phyloP scores from a whole-genome alignment of 331 rosid genomes.

The Arachis monticola region DNA sequence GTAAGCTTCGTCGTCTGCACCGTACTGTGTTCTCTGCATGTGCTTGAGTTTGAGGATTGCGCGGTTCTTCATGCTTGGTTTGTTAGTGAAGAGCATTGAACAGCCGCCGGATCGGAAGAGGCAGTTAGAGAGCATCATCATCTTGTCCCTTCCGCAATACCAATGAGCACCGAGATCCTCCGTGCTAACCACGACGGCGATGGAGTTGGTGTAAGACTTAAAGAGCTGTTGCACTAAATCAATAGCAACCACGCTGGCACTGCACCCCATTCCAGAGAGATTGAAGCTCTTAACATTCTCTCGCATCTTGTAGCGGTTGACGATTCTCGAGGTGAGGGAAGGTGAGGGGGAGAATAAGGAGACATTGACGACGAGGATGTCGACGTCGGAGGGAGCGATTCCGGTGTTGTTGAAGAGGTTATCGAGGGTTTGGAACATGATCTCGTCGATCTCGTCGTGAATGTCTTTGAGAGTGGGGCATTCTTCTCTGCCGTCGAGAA shows the following conservation, averaged over 20 bases:
- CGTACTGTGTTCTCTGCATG: slow-evolving; percentile 65
- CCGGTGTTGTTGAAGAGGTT: slow-evolving; percentile 52
- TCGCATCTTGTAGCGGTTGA: slow-evolving; percentile 82
- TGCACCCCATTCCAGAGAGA: slow-evolving; percentile 87
- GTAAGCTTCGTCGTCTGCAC: slow-evolving; percentile 73
- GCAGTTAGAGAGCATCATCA: slow-evolving; percentile 81
- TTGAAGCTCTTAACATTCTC: slow-evolving; percentile 57
- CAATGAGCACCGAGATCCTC: slow-evolving; percentile 76
- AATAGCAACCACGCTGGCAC: slow-evolving; percentile 78
- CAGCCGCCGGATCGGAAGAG: slow-evolving; percentile 81
- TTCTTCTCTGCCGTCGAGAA: slow-evolving; percentile 60
- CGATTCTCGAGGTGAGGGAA: slow-evolving; percentile 71
- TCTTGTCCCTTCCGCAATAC: slow-evolving; percentile 74
- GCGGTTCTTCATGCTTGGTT: slow-evolving; percentile 15
- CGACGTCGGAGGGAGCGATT: slow-evolving; percentile 58
- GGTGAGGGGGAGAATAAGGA: slow-evolving; percentile 74
- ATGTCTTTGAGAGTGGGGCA: slow-evolving; percentile 52
- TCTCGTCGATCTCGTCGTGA: slow-evolving; percentile 61
- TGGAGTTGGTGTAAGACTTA: slow-evolving; percentile 43
- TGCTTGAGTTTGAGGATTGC: slow-evolving; percentile 68
- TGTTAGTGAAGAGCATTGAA: slow-evolving; percentile 78
- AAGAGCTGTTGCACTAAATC: slow-evolving; percentile 72
- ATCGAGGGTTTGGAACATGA: slow-evolving; percentile 69
- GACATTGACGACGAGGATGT: slow-evolving; percentile 76
- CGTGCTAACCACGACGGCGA: slow-evolving; percentile 73